Percentiles rank a stretch among this genome's conserved stretches.
phyloP scores from a whole-genome alignment of 176 grass and related monocot species.

The Carex cristatella region DNA sequence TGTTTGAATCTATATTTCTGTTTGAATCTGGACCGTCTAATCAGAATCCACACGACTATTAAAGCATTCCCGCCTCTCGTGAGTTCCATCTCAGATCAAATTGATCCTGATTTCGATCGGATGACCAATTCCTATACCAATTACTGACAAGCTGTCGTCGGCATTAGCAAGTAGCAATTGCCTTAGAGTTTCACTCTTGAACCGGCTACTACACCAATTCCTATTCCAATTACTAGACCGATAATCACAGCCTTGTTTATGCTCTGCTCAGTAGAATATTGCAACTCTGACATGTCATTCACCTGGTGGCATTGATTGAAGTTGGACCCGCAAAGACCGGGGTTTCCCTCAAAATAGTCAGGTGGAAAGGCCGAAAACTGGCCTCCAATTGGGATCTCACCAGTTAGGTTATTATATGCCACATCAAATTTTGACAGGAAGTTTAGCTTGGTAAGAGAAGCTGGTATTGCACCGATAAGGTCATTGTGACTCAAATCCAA shows the following conservation, averaged over 20 bases:
- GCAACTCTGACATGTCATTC: neutral
- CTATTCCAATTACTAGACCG: conserved; percentile 45
- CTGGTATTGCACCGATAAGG: conserved; percentile 78
- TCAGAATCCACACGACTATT: no score
- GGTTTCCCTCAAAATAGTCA: conserved; percentile 64
- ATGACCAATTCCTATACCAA: no score
- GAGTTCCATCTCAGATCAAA: no score
- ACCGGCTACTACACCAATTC: conserved; percentile 9
- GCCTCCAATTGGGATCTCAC: conserved; percentile 60
- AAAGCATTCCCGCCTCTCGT: no score
- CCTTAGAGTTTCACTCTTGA: no score
- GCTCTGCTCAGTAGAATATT: neutral
- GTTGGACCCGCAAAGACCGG: conserved; percentile 38
- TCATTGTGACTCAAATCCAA: conserved; percentile 68
- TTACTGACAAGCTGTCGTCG: no score
- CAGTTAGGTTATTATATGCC: conserved; percentile 56
- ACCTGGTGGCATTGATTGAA: conserved; percentile 26
- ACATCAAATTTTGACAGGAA: conserved; percentile 47
- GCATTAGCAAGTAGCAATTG: no score
- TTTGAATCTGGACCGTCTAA: no score
- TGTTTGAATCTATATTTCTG: no score
- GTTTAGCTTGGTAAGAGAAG: conserved; percentile 27
- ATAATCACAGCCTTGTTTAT: conserved; percentile 41
- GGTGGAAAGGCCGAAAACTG: conserved; percentile 66
- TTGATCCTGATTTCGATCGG: no score